A percentile compares a stretch with the other conserved stretches of the same genome.
Conservation (phyloP, 805 yeast genomes). For the Jamesozyma hellenica region DNA sequence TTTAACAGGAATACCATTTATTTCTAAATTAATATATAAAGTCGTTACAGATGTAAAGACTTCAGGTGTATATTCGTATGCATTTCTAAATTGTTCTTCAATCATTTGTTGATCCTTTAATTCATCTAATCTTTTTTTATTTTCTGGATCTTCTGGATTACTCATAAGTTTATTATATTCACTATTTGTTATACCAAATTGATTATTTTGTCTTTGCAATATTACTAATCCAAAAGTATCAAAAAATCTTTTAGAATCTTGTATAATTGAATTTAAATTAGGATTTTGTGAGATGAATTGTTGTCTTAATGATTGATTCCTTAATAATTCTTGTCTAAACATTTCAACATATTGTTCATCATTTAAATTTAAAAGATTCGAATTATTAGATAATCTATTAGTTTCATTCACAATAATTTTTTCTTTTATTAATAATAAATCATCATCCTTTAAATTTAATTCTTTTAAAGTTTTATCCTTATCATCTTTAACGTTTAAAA, state of each 20-base stretch:
- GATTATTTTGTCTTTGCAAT: slow-evolving; percentile 26
- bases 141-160: slow-evolving; percentile 63
- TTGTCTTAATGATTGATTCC: slow-evolving; percentile 32
- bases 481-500: slow-evolving; percentile 22
- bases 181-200: slow-evolving; percentile 31
- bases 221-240: slow-evolving; percentile 31
- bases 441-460: slow-evolving; percentile 46
- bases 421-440: slow-evolving; percentile 39
- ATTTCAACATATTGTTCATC: slow-evolving; percentile 33
- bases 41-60: slow-evolving; percentile 72
- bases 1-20: slow-evolving; percentile 71
- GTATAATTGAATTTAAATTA: slow-evolving; percentile 35
- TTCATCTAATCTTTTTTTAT: slow-evolving; percentile 55
- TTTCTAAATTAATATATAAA: slow-evolving; percentile 69
- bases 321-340: slow-evolving; percentile 39
- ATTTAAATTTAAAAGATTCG: slow-evolving; percentile 2
- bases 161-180: slow-evolving; percentile 46
- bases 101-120: slow-evolving; percentile 60
- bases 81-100: slow-evolving; percentile 69
- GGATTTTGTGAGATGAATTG: slow-evolving; percentile 37
- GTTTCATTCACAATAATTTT: slow-evolving; percentile 7
- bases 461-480: slow-evolving; percentile 34
- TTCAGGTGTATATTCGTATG: slow-evolving; percentile 85
- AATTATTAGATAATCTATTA: neutral
- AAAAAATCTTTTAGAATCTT: slow-evolving; percentile 41